Conservation (phyloP, 768 basidiomycete species). For the Cystoderma amianthinum region DNA sequence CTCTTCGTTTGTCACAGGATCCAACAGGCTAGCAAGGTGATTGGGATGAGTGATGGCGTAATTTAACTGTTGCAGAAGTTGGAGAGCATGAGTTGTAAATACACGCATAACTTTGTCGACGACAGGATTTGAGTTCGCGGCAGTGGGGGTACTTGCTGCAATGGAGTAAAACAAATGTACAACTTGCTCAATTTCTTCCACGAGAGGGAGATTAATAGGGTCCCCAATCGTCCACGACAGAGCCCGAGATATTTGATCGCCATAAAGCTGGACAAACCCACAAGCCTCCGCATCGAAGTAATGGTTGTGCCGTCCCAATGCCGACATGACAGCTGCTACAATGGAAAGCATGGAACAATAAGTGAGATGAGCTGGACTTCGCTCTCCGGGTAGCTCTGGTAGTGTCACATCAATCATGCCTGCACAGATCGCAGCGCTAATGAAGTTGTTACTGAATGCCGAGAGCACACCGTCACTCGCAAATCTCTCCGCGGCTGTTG, state of each 20-base stretch:
- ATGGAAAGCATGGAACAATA: conserved; percentile 85
- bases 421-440: conserved; percentile 69
- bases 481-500: conserved; percentile 75
- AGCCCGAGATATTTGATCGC: conserved; percentile 70
- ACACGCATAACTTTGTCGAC: conserved; percentile 60
- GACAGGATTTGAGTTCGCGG: conserved; percentile 38
- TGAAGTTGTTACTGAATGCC: conserved; percentile 78
- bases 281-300: conserved; percentile 83
- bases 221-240: conserved; percentile 81
- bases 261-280: conserved; percentile 80
- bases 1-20: conserved; percentile 76
- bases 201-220: conserved; percentile 62
- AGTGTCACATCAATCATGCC: conserved; percentile 64
- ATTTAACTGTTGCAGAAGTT: conserved; percentile 81
- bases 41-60: conserved; percentile 90
- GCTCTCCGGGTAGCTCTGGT: conserved; percentile 66
- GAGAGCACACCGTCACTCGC: conserved; percentile 77
- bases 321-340: conserved; percentile 61
- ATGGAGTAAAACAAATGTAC: conserved; percentile 75
- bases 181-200: conserved; percentile 82
- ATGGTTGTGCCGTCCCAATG: conserved; percentile 59
- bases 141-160: conserved; percentile 45
- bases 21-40: conserved; percentile 74
- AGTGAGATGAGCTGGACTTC: conserved; percentile 70
- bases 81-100: conserved; percentile 62